Percentiles rank a stretch among this genome's conserved stretches.
phyloP scores from a whole-genome alignment of 495 filamentous ascomycete species.

The Annulohypoxylon nitens region DNA sequence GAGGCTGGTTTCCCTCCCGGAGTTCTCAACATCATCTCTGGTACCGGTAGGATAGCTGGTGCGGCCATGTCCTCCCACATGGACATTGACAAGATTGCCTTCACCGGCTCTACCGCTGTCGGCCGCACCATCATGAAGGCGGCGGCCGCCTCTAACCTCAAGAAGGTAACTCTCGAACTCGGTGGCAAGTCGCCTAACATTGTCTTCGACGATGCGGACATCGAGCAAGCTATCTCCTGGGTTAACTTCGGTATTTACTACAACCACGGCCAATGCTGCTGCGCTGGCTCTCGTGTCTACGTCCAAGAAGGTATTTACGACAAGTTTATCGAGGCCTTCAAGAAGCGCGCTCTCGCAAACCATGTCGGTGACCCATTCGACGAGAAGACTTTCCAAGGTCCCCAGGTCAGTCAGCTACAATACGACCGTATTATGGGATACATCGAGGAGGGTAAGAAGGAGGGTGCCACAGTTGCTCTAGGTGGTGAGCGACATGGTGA shows the following conservation, averaged over 20 bases:
- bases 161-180: constrained; percentile 99
- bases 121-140: constrained; percentile 97
- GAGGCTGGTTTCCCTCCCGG: constrained; percentile 97
- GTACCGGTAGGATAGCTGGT: constrained; percentile 89
- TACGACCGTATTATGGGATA: constrained; percentile 99
- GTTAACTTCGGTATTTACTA: constrained; percentile 99
- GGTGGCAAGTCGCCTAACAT: constrained; percentile 99
- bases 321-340: constrained; percentile 90
- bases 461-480: constrained; percentile 84
- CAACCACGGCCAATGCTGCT: constrained; percentile 99
- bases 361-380: constrained; percentile 93
- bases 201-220: constrained; percentile 94
- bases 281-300: constrained; percentile 94
- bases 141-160: constrained; percentile 92
- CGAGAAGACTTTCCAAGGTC: constrained; percentile 92
- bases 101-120: constrained; percentile 93
- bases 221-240: constrained; percentile 96
- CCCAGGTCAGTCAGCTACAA: constrained; percentile 94
- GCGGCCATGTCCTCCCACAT: constrained; percentile 94
- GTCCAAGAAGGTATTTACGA: constrained; percentile 97
- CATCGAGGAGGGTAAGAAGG: constrained; percentile 89
- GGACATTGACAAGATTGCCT: constrained; percentile 98
- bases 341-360: constrained; percentile 84
- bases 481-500: constrained; percentile 91
- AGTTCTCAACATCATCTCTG: constrained; percentile 95